phyloP scores from a whole-genome alignment of 352 stramenopile genomes.

The Peronospora belbahrii region DNA sequence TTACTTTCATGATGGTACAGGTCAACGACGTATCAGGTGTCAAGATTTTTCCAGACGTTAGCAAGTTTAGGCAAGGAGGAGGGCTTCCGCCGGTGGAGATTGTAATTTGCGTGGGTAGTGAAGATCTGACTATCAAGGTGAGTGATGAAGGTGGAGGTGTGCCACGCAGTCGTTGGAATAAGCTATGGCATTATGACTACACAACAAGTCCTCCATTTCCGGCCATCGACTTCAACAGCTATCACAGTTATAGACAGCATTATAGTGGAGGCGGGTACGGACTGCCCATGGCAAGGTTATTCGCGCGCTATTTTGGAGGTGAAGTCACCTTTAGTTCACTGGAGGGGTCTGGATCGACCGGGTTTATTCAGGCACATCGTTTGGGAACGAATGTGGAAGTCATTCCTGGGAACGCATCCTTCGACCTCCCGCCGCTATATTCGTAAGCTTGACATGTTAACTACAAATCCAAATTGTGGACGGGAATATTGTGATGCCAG shows the following conservation, averaged over 20 bases:
- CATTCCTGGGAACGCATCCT: slow-evolving; percentile 50
- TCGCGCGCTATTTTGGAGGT: slow-evolving; percentile 97
- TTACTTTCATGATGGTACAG: slow-evolving; percentile 1
- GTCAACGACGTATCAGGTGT: slow-evolving; percentile 53
- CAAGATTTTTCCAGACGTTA: slow-evolving; percentile 69
- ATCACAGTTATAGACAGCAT: slow-evolving; percentile 76
- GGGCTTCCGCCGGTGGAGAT: slow-evolving; percentile 92
- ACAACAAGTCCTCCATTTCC: slow-evolving; percentile 88
- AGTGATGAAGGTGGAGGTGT: slow-evolving; percentile 98
- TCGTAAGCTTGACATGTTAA: slow-evolving; percentile 24
- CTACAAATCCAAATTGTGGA: slow-evolving; percentile 13
- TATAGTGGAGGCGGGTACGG: slow-evolving; percentile 94
- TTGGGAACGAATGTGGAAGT: slow-evolving; percentile 71
- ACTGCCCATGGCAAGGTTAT: slow-evolving; percentile 87
- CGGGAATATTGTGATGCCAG: not conserved
- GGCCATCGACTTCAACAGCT: slow-evolving; percentile 48
- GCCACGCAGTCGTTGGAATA: slow-evolving; percentile 91
- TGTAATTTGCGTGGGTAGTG: slow-evolving; percentile 95
- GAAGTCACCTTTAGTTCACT: slow-evolving; percentile 98
- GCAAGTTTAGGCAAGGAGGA: slow-evolving; percentile 49
- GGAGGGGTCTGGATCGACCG: slow-evolving; percentile 96
- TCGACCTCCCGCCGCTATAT: slow-evolving; percentile 28
- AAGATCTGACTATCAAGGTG: slow-evolving; percentile 97
- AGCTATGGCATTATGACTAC: slow-evolving; percentile 98
- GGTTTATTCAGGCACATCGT: slow-evolving; percentile 75